Evolutionary conservation across 805 yeast genomes (phyloP).

Genomic region (Metschnikowia proteae): DNA sequence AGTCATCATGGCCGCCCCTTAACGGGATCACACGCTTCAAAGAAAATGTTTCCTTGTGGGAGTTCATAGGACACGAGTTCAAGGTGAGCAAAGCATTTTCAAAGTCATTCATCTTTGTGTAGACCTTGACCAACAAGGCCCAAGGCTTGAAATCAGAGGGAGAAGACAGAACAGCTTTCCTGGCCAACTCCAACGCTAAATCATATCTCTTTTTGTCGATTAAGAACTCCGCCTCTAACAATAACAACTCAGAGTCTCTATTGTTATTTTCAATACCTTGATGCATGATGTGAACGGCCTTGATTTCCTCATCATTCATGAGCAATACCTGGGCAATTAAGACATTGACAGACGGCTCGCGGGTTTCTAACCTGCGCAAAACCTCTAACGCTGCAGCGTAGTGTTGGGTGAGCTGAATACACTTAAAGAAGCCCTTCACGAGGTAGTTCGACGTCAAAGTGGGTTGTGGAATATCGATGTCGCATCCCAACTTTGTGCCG

Average conservation of each 20-base stretch:
- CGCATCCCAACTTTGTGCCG: constrained; percentile 65
- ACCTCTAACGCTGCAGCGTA: constrained; percentile 60
- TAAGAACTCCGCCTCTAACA: constrained; percentile 58
- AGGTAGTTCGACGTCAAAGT: constrained; percentile 61
- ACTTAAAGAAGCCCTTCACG: constrained; percentile 68
- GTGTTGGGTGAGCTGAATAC: constrained; percentile 60
- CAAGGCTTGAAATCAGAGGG: constrained; percentile 78
- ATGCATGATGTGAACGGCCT: constrained; percentile 50
- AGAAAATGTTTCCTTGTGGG: constrained; percentile 62
- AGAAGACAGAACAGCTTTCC: constrained; percentile 61
- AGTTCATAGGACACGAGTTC: constrained; percentile 80
- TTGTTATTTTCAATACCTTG: constrained; percentile 48
- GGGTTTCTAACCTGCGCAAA: constrained; percentile 46
- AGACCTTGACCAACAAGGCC: constrained; percentile 62
- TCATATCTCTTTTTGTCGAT: constrained; percentile 49
- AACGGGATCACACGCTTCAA: constrained; percentile 59
- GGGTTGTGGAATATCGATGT: constrained; percentile 66
- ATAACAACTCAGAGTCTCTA: constrained; percentile 52
- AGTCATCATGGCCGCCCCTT: constrained; percentile 42
- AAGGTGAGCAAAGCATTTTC: constrained; percentile 70
- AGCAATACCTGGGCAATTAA: constrained; percentile 52
- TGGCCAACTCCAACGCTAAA: constrained; percentile 56
- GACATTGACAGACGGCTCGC: constrained; percentile 56
- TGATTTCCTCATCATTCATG: constrained; percentile 55
- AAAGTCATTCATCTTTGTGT: constrained; percentile 59